These are phyloP conservation scores for Agroathelia rolfsii DNA, from an alignment of 1,284 basidiomycete genomes.

Conservation along the genomic window DNA sequence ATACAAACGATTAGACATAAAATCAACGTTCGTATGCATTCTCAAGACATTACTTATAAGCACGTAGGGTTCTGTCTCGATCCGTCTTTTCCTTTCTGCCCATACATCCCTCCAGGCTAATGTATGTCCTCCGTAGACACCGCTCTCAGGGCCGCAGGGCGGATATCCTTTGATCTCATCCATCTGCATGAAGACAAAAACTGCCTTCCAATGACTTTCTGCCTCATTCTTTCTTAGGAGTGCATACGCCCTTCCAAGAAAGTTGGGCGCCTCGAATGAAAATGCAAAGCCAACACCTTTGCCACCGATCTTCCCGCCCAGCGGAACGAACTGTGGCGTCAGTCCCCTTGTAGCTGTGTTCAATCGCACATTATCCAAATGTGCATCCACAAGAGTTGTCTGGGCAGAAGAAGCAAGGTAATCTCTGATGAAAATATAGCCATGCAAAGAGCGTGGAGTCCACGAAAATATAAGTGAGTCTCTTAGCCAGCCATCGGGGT, in stretches of 20 bases:
- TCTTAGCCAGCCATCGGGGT: slow-evolving; percentile 25
- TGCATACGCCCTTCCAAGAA: slow-evolving; percentile 27
- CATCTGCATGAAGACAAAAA: slow-evolving; percentile 20
- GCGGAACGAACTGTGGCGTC: slow-evolving; percentile 16
- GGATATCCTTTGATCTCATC: slow-evolving; percentile 25
- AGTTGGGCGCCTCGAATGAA: slow-evolving; percentile 28
- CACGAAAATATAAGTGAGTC: slow-evolving; percentile 30
- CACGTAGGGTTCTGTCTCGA: slow-evolving; percentile 26
- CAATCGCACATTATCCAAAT: too few species aligned
- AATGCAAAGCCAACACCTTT: slow-evolving; percentile 26
- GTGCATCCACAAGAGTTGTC: too few species aligned
- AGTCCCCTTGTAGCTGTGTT: too few species aligned
- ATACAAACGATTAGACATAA: too few species aligned
- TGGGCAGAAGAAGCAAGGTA: too few species aligned
- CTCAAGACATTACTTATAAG: too few species aligned
- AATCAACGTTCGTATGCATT: too few species aligned
- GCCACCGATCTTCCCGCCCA: slow-evolving; percentile 11
- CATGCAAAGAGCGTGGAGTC: slow-evolving; percentile 23
- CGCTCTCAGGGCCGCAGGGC: slow-evolving; percentile 21
- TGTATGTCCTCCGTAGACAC: slow-evolving; percentile 22
- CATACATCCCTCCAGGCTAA: slow-evolving; percentile 23
- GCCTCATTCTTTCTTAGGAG: slow-evolving; percentile 21
- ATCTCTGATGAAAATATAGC: slow-evolving; percentile 18
- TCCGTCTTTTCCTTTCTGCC: slow-evolving; percentile 13
- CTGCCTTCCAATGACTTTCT: slow-evolving; percentile 23